phyloP scores from a whole-genome alignment of 495 filamentous ascomycete genomes.

The Penicillium manginii region DNA sequence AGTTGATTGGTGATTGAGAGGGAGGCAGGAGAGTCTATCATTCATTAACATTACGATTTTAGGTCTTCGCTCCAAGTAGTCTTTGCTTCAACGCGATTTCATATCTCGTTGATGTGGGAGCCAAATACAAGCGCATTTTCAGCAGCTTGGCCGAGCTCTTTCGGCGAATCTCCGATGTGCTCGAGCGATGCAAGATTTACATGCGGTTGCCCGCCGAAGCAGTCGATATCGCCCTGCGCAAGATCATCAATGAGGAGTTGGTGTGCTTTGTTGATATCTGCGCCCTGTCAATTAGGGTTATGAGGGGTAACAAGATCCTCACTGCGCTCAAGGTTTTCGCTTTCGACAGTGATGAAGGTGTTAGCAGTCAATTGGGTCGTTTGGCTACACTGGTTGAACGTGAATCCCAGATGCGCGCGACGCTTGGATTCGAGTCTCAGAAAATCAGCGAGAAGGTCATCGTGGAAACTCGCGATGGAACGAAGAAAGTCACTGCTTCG shows the following conservation, averaged over 20 bases:
- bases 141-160: slow-evolving; percentile 31
- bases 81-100: slow-evolving; percentile 34
- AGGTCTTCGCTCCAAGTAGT: slow-evolving; percentile 28
- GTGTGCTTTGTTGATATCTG: slow-evolving; percentile 34
- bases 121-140: slow-evolving; percentile 34
- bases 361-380: slow-evolving; percentile 22
- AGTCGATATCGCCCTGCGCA: slow-evolving; percentile 26
- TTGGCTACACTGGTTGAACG: slow-evolving; percentile 25
- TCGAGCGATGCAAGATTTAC: slow-evolving; percentile 34
- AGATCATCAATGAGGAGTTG: slow-evolving; percentile 34
- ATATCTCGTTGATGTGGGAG: slow-evolving; percentile 28
- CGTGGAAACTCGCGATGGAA: slow-evolving; percentile 19
- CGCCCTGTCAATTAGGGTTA: slow-evolving; percentile 28
- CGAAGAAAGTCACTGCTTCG: slow-evolving; percentile 13
- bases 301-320: slow-evolving; percentile 30
- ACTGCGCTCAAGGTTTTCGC: slow-evolving; percentile 34
- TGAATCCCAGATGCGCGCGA: slow-evolving; percentile 28
- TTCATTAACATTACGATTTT: background rate
- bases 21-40: background rate
- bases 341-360: slow-evolving; percentile 30
- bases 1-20: background rate
- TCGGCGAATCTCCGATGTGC: slow-evolving; percentile 26
- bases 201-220: slow-evolving; percentile 26
- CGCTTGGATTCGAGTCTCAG: slow-evolving; percentile 26
- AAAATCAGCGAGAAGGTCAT: slow-evolving; percentile 19